Evolutionary conservation across 2,329 filamentous ascomycete genomes (phyloP).

Genomic region (Chaetomiaceae sp.): DNA sequence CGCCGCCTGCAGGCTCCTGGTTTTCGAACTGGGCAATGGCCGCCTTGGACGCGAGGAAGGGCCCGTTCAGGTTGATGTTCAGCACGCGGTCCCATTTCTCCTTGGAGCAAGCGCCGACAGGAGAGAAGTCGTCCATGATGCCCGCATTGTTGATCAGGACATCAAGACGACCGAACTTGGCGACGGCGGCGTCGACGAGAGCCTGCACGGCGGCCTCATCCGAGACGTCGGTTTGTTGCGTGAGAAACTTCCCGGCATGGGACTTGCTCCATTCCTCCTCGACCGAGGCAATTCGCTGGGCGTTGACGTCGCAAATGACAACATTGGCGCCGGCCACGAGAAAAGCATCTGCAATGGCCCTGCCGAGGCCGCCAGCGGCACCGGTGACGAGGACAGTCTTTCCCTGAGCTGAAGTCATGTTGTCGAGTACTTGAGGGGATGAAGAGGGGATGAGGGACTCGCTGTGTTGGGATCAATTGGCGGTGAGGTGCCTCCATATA

Average conservation of each 20-base stretch:
- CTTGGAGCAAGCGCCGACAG: conserved; percentile 41
- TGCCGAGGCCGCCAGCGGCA: conserved; percentile 31
- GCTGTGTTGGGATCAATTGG: too few species aligned
- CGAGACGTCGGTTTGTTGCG: conserved; percentile 28
- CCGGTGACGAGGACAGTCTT: conserved; percentile 30
- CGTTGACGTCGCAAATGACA: conserved; percentile 30
- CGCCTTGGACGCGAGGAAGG: conserved; percentile 45
- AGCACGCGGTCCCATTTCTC: conserved; percentile 48
- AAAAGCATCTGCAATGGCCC: conserved; percentile 29
- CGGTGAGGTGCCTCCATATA: too few species aligned
- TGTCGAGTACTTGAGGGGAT: too few species aligned
- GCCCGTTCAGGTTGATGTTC: conserved; percentile 50
- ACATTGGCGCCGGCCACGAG: conserved; percentile 31
- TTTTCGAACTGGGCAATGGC: conserved; percentile 44
- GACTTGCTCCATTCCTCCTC: conserved; percentile 23
- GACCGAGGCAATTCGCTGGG: conserved; percentile 24
- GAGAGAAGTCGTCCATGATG: conserved; percentile 51
- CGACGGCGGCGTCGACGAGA: conserved; percentile 28
- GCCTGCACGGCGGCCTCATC: conserved; percentile 27
- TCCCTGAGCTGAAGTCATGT: conserved; percentile 21
- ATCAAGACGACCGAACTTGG: conserved; percentile 37
- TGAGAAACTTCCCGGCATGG: conserved; percentile 24
- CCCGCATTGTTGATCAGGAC: conserved; percentile 55
- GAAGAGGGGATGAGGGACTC: too few species aligned
- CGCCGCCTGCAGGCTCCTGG: conserved; percentile 34